Percentiles rank a stretch among this genome's conserved stretches.
Evolutionary conservation across 805 yeast species (phyloP).

Genomic region (Yamadazyma ubonensis): DNA sequence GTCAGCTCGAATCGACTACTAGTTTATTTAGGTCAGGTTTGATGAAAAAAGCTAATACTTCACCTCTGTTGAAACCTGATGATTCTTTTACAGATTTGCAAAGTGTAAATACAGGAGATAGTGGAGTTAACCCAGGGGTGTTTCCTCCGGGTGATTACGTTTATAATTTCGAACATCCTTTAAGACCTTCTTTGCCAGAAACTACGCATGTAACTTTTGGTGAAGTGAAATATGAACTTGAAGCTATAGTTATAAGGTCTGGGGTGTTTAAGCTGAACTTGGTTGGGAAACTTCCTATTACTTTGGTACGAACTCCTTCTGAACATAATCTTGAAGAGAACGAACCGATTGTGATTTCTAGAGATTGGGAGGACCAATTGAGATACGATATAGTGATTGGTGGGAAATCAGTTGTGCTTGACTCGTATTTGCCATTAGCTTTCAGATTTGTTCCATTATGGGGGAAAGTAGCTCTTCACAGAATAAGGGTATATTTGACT

Average conservation of each 20-base stretch:
- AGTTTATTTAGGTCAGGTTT: constrained; percentile 17
- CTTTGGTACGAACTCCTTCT: constrained; percentile 71
- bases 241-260: constrained; percentile 66
- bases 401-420: constrained; percentile 81
- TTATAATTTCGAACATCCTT: constrained; percentile 86
- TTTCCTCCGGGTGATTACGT: constrained; percentile 89
- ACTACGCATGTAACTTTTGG: constrained; percentile 79
- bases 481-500: constrained; percentile 80
- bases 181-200: constrained; percentile 83
- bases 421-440: constrained; percentile 79
- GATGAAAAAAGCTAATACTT: constrained; percentile 29
- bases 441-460: constrained; percentile 76
- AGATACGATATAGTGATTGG: constrained; percentile 89
- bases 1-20: background rate
- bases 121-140: constrained; percentile 23
- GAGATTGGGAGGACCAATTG: constrained; percentile 93
- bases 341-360: constrained; percentile 86
- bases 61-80: constrained; percentile 25
- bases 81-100: constrained; percentile 24
- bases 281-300: constrained; percentile 59
- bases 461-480: constrained; percentile 82
- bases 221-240: constrained; percentile 64
- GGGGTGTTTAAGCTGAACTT: constrained; percentile 87
- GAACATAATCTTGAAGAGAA: constrained; percentile 80
- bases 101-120: constrained; percentile 15